These are phyloP conservation scores for Yarrowia keelungensis DNA, from an alignment of 805 yeast genomes.

Conservation along the genomic window DNA sequence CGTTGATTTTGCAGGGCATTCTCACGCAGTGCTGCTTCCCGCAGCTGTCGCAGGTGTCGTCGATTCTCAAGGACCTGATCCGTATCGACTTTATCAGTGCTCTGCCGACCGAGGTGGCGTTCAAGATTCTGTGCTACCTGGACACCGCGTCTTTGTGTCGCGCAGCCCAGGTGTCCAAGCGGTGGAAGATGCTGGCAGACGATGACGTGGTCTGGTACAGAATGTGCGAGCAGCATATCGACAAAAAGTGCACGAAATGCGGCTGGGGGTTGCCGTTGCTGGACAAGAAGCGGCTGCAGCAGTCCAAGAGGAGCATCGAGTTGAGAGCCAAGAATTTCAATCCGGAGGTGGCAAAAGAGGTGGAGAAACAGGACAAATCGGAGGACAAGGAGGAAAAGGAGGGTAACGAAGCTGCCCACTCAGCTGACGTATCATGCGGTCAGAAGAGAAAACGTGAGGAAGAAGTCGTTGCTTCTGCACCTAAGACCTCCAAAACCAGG, in stretches of 20 bases:
- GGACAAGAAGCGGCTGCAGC: conserved; percentile 67
- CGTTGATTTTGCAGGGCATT: conserved; percentile 80
- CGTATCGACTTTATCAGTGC: conserved; percentile 87
- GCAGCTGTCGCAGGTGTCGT: conserved; percentile 82
- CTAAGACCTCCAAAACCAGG: conserved; percentile 55
- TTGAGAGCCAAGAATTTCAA: conserved; percentile 44
- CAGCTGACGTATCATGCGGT: too few relatives aligned
- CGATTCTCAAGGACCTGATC: conserved; percentile 77
- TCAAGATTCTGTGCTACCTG: conserved; percentile 83
- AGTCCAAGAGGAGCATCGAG: conserved; percentile 47
- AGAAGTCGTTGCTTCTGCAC: background rate
- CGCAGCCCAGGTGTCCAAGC: conserved; percentile 89
- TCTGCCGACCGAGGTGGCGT: conserved; percentile 83
- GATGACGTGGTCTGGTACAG: conserved; percentile 98
- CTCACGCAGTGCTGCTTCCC: conserved; percentile 94
- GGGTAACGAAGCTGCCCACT: too few relatives aligned
- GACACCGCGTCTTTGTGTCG: conserved; percentile 93
- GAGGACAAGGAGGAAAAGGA: too few relatives aligned
- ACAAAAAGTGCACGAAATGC: conserved; percentile 95
- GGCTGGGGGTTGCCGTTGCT: conserved; percentile 98
- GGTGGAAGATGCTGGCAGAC: conserved; percentile 90
- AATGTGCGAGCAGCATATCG: conserved; percentile 98
- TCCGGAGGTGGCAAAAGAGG: background rate
- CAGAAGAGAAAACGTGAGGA: conserved; percentile 18
- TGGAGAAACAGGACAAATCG: background rate